Evolutionary conservation across 345 rosid species (phyloP), one percentile per base, ranked within the genome.

Genomic region (Salix koriyanagi): DNA sequence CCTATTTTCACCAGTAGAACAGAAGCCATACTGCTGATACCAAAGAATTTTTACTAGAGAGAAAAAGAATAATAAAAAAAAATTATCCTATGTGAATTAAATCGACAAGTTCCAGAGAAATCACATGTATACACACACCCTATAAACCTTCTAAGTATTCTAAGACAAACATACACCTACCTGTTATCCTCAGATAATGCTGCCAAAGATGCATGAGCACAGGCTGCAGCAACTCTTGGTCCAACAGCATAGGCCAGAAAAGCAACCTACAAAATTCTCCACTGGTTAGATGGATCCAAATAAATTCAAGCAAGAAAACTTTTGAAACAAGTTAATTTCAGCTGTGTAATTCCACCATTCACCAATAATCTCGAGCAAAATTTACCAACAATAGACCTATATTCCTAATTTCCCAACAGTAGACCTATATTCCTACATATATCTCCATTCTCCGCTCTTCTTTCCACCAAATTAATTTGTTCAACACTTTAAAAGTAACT

Each of bases 171-270:
- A 60, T 37, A 65, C 65, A 89, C 90, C 76, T 67, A 95, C 99
- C 92, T 91, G 54, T 85, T 83, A 81, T 91, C 96, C 74, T 86
- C 89, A 12, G 94, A 89, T 82, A 96, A 81, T 76, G 88, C 87
- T 39, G 90, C 90, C 77, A 96, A 89, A 70, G 99, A 89, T 81
- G 97, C 94, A 85, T 96, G 98, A 48, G 99, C 98, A 90, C 98
- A 92, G 66, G 97, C 96, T 15, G 99, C 98, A 73, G 99, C 98
- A 83, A 96, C 96, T 83, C 99, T 89, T 46, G 99, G 99, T 82
- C 98, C 99, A 77, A 96, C 90, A 78, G 98, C 91, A 84, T 95
- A 89, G 81, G 99, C 98, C 89, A 96, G 83, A 86, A 93, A 96
- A 64, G 99, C 88, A 84, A 93, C 98, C 99, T 96, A 83, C 56